A percentile compares a stretch with the other conserved stretches of the same genome.
phyloP scores from a whole-genome alignment of 31 red algal genomes.

The Bonnemaisonia californica region DNA sequence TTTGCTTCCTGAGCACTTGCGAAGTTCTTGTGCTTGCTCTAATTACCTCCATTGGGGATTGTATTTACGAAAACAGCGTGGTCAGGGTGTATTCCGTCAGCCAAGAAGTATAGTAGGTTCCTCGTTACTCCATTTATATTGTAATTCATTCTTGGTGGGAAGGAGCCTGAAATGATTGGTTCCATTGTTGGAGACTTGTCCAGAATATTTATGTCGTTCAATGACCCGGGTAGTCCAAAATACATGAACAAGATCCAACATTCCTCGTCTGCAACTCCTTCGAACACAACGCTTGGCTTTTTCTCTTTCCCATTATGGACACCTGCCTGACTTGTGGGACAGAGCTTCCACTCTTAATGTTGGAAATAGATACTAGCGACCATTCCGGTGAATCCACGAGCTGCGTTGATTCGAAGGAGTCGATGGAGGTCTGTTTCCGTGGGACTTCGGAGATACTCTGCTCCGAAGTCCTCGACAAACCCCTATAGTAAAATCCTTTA shows the following conservation, averaged over 20 bases:
- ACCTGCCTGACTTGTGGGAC: conserved; percentile 26
- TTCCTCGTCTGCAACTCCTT: not conserved
- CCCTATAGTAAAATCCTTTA: not conserved
- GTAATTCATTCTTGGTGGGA: conserved; percentile 12
- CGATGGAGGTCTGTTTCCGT: conserved; percentile 12
- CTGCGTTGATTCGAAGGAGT: conserved; percentile 24
- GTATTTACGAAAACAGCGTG: conserved; percentile 20
- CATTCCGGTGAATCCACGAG: conserved; percentile 29
- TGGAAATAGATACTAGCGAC: conserved; percentile 18
- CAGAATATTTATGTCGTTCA: conserved; percentile 35
- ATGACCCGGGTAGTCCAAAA: conserved; percentile 20
- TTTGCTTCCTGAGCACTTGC: conserved; percentile 8
- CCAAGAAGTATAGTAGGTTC: conserved; percentile 20
- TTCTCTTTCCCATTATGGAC: conserved; percentile 28
- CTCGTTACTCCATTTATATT: conserved; percentile 11
- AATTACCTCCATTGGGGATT: conserved; percentile 10
- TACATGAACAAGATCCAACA: conserved; percentile 6
- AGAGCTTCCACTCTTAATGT: conserved; percentile 32
- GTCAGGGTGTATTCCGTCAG: conserved; percentile 29
- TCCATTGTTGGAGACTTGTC: conserved; percentile 14
- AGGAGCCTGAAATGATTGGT: not conserved
- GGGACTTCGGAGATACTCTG: conserved; percentile 22
- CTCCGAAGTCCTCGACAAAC: conserved; percentile 3
- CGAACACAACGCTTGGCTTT: conserved; percentile 1
- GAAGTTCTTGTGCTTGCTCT: conserved; percentile 6